These are phyloP conservation scores for Trichoderma semiorbis DNA, from an alignment of 2,329 filamentous ascomycete genomes.

Conservation along the genomic window DNA sequence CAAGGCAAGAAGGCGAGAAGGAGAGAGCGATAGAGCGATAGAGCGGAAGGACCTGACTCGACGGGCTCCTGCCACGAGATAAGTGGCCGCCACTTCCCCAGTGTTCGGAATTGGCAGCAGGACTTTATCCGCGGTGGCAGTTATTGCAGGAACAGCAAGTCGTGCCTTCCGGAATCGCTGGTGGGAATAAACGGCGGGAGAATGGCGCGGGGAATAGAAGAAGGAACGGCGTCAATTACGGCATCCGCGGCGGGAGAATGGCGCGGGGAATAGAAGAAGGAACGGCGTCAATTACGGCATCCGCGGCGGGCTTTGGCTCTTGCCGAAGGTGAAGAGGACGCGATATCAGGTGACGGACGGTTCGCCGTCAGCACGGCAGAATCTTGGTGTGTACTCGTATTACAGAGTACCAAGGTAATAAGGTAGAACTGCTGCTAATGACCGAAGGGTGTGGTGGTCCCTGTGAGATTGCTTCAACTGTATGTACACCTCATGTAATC, in stretches of 20 bases:
- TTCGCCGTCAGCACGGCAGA: not conserved
- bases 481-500: not conserved
- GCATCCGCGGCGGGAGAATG: not conserved
- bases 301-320: not conserved
- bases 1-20: not conserved
- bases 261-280: constrained; percentile 2
- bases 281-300: not conserved
- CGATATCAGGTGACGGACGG: not conserved
- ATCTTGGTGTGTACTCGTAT: not conserved
- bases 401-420: not conserved
- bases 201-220: constrained; percentile 2
- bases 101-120: not conserved
- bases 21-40: not conserved
- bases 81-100: constrained; percentile 8
- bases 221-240: not conserved
- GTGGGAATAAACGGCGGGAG: not conserved
- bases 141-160: not conserved
- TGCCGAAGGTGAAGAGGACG: not conserved
- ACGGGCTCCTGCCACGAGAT: constrained; percentile 2
- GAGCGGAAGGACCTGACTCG: not conserved
- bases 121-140: not conserved
- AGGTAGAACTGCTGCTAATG: not conserved
- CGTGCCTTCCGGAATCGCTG: constrained; percentile 2
- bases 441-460: not conserved
- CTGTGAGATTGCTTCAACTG: not conserved